phyloP scores from a whole-genome alignment of 2,329 filamentous ascomycete genomes.

The Fusarium paranaense region DNA sequence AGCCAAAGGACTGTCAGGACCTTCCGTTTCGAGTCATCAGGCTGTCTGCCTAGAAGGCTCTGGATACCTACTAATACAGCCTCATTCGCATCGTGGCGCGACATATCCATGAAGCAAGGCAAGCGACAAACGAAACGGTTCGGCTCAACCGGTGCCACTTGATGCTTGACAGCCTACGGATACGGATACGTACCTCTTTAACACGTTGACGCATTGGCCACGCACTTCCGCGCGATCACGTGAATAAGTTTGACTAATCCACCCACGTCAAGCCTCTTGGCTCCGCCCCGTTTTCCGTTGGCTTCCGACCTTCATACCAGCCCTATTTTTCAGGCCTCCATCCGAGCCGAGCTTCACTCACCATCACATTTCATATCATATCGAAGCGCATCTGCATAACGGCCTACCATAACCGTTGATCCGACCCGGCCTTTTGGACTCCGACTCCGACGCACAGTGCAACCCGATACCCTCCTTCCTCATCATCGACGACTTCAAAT shows the following conservation, averaged over 20 bases:
- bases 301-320: slow-evolving; percentile 48
- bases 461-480: background rate
- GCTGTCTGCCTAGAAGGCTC: slow-evolving; percentile 37
- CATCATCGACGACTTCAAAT: background rate
- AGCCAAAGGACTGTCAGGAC: slow-evolving; percentile 31
- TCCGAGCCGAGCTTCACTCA: slow-evolving; percentile 32
- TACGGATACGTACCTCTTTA: background rate
- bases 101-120: background rate
- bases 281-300: slow-evolving; percentile 37
- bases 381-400: slow-evolving; percentile 22
- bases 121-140: slow-evolving; percentile 9
- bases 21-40: slow-evolving; percentile 39
- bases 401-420: slow-evolving; percentile 6
- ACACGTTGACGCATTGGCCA: slow-evolving; percentile 30
- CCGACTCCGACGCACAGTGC: background rate
- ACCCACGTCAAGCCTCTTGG: slow-evolving; percentile 34
- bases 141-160: slow-evolving; percentile 42
- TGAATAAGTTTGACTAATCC: slow-evolving; percentile 47
- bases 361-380: slow-evolving; percentile 28
- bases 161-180: background rate
- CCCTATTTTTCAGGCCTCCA: slow-evolving; percentile 51
- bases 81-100: slow-evolving; percentile 17
- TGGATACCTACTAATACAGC: slow-evolving; percentile 43
- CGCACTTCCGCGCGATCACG: slow-evolving; percentile 43
- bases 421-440: background rate